phyloP scores from a whole-genome alignment of 2,329 filamentous ascomycete genomes.

The Davidsoniella eucalypti region DNA sequence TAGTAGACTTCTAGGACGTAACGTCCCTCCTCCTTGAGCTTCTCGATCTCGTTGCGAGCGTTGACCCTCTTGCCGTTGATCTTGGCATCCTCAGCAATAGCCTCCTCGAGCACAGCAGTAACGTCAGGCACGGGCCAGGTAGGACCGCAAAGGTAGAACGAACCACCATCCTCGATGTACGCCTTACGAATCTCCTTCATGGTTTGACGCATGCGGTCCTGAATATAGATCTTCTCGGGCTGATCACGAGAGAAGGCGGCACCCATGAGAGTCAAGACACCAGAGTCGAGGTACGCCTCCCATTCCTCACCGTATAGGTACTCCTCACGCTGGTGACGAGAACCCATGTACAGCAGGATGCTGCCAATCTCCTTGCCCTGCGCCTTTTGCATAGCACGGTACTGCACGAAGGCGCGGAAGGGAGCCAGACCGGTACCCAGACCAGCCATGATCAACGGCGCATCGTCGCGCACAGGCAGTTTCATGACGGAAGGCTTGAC shows the following conservation, averaged over 20 bases:
- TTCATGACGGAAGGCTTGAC: slow-evolving; percentile 99
- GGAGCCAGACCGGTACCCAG: slow-evolving; percentile 94
- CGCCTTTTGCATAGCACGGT: slow-evolving; percentile 95
- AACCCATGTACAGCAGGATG: slow-evolving; percentile 91
- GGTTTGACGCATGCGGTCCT: slow-evolving; percentile 90
- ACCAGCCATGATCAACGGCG: slow-evolving; percentile 96
- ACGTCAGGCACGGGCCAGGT: slow-evolving; percentile 98
- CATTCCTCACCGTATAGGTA: slow-evolving; percentile 98
- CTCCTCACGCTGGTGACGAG: slow-evolving; percentile 92
- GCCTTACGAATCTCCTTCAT: slow-evolving; percentile 67
- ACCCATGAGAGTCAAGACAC: slow-evolving; percentile 85
- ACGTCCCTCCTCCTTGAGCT: slow-evolving; percentile 81
- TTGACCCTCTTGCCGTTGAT: slow-evolving; percentile 64
- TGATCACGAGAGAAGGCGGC: slow-evolving; percentile 93
- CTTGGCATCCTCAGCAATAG: slow-evolving; percentile 62
- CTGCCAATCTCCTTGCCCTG: slow-evolving; percentile 88
- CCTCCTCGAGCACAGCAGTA: slow-evolving; percentile 83
- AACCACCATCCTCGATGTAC: slow-evolving; percentile 74
- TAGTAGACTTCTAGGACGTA: slow-evolving; percentile 98
- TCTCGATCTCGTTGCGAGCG: slow-evolving; percentile 80
- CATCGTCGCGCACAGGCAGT: slow-evolving; percentile 70
- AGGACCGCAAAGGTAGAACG: slow-evolving; percentile 93
- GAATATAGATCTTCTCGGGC: slow-evolving; percentile 97
- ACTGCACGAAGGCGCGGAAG: slow-evolving; percentile 98
- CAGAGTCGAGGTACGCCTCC: slow-evolving; percentile 93